Evolutionary conservation across 148 eudicot genomes (phyloP).

Genomic region (Oxyria digyna): DNA sequence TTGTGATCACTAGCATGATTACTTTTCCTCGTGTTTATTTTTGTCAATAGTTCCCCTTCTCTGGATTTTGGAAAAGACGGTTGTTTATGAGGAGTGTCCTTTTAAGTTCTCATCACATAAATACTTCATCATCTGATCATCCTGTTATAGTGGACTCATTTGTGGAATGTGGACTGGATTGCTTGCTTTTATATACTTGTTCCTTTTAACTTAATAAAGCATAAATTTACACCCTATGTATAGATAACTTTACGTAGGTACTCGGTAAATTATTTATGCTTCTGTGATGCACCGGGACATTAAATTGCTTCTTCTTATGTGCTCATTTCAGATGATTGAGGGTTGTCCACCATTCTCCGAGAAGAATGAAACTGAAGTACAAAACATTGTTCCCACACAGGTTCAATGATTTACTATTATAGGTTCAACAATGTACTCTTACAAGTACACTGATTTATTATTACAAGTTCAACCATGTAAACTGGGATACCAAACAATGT

Average conservation of each 20-base stretch:
- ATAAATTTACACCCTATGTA: not conserved
- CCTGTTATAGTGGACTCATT: not conserved
- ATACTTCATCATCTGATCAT: conserved; percentile 1
- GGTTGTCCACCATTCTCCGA: conserved; percentile 33
- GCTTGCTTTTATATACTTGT: not conserved
- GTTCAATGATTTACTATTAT: no score
- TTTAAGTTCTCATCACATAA: not conserved
- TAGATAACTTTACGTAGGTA: not conserved
- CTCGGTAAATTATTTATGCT: not conserved
- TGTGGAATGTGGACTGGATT: not conserved
- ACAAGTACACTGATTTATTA: no score
- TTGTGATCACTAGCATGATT: not conserved
- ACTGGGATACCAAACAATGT: no score
- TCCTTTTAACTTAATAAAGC: not conserved
- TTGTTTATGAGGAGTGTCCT: not conserved
- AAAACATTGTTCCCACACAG: conserved; percentile 38
- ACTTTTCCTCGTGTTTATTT: not conserved
- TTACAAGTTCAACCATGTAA: no score
- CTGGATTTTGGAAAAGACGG: not conserved
- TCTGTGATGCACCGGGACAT: not conserved
- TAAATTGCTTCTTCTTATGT: conserved; percentile 7
- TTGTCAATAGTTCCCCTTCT: not conserved
- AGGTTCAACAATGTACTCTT: no score
- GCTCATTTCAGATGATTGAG: conserved; percentile 39
- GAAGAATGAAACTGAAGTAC: conserved; percentile 29